phyloP scores from a whole-genome alignment of 1,284 basidiomycete species.

The Rhizoctonia solani region DNA sequence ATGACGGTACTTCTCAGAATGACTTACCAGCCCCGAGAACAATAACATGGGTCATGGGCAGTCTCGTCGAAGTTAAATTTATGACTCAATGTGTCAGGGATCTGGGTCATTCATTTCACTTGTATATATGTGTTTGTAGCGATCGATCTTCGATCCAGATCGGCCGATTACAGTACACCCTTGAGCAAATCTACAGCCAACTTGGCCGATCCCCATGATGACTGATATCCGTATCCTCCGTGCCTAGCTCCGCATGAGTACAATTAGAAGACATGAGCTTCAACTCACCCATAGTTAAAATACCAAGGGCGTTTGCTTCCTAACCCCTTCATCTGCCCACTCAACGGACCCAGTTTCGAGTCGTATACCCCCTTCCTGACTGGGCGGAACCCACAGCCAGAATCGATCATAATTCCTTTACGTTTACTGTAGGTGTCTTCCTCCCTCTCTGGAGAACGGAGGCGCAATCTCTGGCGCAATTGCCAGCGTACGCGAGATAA shows the following conservation, averaged over 20 bases:
- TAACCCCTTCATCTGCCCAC: conserved; percentile 33
- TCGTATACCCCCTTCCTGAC: conserved; percentile 54
- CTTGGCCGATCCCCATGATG: conserved; percentile 70
- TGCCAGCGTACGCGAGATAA: conserved; percentile 60
- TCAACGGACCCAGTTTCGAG: conserved; percentile 48
- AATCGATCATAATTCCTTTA: conserved; percentile 61
- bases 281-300: conserved; percentile 54
- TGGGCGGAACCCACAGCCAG: conserved; percentile 62
- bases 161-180: conserved; percentile 19
- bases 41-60: neutral
- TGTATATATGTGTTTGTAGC: neutral
- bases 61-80: neutral
- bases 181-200: conserved; percentile 60
- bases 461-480: conserved; percentile 71
- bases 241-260: conserved; percentile 46
- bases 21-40: conserved; percentile 7
- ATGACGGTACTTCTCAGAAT: neutral
- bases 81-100: neutral
- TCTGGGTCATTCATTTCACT: neutral
- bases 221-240: conserved; percentile 68
- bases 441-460: conserved; percentile 48
- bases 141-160: neutral
- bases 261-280: conserved; percentile 38
- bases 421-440: conserved; percentile 60
- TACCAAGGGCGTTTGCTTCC: conserved; percentile 48